Base-by-base conservation (phyloP, 2,329 filamentous ascomycete species). In the Alternaria consortialis region DNA sequence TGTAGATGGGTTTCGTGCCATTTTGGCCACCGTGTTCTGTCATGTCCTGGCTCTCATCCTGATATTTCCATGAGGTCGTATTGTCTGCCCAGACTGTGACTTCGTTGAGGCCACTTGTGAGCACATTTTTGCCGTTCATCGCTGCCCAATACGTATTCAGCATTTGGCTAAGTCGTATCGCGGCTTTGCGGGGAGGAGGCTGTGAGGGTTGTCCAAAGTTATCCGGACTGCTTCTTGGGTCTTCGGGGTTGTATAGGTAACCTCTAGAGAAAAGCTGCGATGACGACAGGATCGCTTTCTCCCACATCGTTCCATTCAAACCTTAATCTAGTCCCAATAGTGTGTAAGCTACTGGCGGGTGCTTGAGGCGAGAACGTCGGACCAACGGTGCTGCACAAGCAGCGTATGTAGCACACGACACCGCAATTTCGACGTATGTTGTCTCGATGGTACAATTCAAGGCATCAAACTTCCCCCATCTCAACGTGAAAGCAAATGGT, bases 401-500 rank as follows among this genome's bases (percentile, higher is more conserved):
- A 12, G 8, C 4, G 6, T 47, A 15, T 5, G 44, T 32, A 20
- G 9, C 2, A n/a, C 44, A 47, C 7, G 27, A 1, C 5, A 32
- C 17, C 5, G 5, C 11, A 0, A 17, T 27, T 7, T 47, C 44
- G n/a, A 47, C 27, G 9, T 32, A 47, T 4, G 11, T 1, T 2
- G 44, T 32, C 4, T 8, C 6, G 11, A 20, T 8, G 4, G 44
- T 32, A 32, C 44, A 47, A 13, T 32, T 13, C 27, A 9, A 17
- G 15, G 4, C 0, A 2, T 4, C 8, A 17, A 9, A 5, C 0
- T 7, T 1, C 2, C 1, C 27, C n/a, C 8, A 3, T 1, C 0
- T 31, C 2, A 9, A 7, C 1, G 2, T n/a, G 5, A 23, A 48
- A 1, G 2, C 2, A 13, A 48, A 48, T 9, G 29, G 44, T 11